Conservation (phyloP, 2,329 filamentous ascomycete genomes). For the Neofusicoccum cordaticola region DNA sequence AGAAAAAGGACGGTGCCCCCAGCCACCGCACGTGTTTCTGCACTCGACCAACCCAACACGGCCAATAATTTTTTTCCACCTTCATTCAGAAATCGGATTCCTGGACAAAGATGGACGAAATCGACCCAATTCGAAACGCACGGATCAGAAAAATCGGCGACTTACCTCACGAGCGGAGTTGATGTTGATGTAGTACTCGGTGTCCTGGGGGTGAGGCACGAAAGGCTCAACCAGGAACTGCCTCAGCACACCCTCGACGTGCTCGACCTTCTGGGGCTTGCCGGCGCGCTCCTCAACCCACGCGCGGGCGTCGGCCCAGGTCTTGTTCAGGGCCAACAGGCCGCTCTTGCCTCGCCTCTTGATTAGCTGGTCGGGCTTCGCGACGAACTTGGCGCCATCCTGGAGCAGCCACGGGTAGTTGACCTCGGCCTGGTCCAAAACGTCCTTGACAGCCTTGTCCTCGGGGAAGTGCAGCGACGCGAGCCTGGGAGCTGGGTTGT, state of each 20-base stretch:
- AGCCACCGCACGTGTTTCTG: constrained; percentile 1
- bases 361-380: constrained; percentile 99
- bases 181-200: constrained; percentile 99
- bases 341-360: constrained; percentile 99
- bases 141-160: constrained; percentile 31
- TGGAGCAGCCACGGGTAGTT: constrained; percentile 94
- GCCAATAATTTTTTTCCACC: background rate
- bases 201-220: constrained; percentile 89
- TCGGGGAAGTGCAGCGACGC: constrained; percentile 91
- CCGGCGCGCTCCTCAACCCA: constrained; percentile 92
- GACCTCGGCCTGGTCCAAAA: constrained; percentile 93
- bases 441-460: constrained; percentile 74
- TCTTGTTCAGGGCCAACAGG: constrained; percentile 93
- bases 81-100: background rate
- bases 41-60: background rate
- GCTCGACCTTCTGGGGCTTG: constrained; percentile 92
- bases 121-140: constrained; percentile 5
- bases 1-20: constrained; percentile 31
- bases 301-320: constrained; percentile 87
- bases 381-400: constrained; percentile 85
- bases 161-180: constrained; percentile 99
- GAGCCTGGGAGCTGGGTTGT: constrained; percentile 89
- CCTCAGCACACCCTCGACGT: constrained; percentile 80
- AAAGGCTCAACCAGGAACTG: constrained; percentile 99
- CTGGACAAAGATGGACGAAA: background rate